Conservation (phyloP, 78 protist species). For the Protostelium mycophagum region DNA sequence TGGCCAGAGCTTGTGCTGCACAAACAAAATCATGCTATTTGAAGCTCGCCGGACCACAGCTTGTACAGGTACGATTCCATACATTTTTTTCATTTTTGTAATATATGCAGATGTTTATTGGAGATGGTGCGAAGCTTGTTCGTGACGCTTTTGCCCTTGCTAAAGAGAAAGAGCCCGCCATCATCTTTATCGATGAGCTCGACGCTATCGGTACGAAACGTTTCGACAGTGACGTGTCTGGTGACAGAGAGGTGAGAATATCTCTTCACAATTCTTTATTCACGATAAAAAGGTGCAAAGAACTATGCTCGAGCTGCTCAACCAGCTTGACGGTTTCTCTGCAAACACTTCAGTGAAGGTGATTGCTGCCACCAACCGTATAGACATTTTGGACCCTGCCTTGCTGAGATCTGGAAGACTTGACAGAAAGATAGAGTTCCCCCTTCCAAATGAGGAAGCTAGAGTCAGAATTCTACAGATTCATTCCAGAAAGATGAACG, state of each 20-base stretch:
- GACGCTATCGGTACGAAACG: constrained; percentile 99
- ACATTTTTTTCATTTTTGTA: neutral
- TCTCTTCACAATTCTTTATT: constrained; percentile 53
- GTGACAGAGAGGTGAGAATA: constrained; percentile 98
- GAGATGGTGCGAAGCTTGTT: constrained; percentile 99
- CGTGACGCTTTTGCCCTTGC: constrained; percentile 99
- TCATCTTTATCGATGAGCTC: constrained; percentile 99
- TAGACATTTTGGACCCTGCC: constrained; percentile 99
- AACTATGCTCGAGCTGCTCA: constrained; percentile 94
- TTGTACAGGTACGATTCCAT: constrained; percentile 76
- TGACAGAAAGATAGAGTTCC: constrained; percentile 97
- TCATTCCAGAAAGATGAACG: constrained; percentile 96
- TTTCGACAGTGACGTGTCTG: constrained; percentile 90
- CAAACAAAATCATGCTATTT: constrained; percentile 94
- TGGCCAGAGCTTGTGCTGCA: constrained; percentile 99
- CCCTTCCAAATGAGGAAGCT: constrained; percentile 97
- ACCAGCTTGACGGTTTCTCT: constrained; percentile 98
- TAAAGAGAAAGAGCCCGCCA: constrained; percentile 95
- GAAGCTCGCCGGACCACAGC: constrained; percentile 98
- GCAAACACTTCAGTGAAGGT: constrained; percentile 92
- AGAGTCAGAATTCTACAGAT: constrained; percentile 93
- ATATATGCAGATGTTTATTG: constrained; percentile 93
- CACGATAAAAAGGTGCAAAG: neutral
- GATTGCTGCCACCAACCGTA: constrained; percentile 99
- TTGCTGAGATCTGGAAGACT: constrained; percentile 96